Conservation (phyloP, 2,329 filamentous ascomycete genomes). For the Colletotrichum orbiculare region DNA sequence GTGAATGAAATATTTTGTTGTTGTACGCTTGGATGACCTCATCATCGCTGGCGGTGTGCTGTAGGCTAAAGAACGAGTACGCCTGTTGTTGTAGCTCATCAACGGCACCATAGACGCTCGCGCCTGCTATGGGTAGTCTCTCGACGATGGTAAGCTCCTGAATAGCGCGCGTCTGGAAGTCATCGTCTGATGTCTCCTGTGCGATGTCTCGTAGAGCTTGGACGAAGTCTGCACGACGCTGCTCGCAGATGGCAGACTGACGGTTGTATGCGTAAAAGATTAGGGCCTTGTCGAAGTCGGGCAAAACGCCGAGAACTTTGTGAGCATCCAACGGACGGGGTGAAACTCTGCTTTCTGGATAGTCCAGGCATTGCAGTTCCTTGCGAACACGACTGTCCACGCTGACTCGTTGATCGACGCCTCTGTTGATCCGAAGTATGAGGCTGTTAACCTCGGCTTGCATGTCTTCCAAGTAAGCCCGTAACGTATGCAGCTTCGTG, state of each 20-base stretch:
- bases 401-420: slow-evolving; percentile 11
- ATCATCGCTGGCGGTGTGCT: slow-evolving; percentile 36
- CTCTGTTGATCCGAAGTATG: slow-evolving; percentile 43
- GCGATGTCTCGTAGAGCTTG: slow-evolving; percentile 30
- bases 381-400: slow-evolving; percentile 22
- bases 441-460: slow-evolving; percentile 59
- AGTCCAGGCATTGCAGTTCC: slow-evolving; percentile 35
- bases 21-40: slow-evolving; percentile 39
- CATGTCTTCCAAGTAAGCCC: slow-evolving; percentile 62
- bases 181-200: slow-evolving; percentile 26
- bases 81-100: slow-evolving; percentile 33
- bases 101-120: slow-evolving; percentile 8
- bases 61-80: slow-evolving; percentile 31
- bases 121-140: slow-evolving; percentile 4
- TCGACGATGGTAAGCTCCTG: slow-evolving; percentile 33
- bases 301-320: slow-evolving; percentile 33
- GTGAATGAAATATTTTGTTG: slow-evolving; percentile 38
- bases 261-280: slow-evolving; percentile 32
- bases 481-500: slow-evolving; percentile 53
- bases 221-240: slow-evolving; percentile 26
- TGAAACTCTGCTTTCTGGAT: slow-evolving; percentile 19
- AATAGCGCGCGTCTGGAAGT: slow-evolving; percentile 28
- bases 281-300: slow-evolving; percentile 31
- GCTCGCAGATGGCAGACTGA: slow-evolving; percentile 28
- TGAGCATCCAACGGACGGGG: slow-evolving; percentile 18